Base-by-base conservation (phyloP, 257 asterid species). In the Anisodus tanguticus region DNA sequence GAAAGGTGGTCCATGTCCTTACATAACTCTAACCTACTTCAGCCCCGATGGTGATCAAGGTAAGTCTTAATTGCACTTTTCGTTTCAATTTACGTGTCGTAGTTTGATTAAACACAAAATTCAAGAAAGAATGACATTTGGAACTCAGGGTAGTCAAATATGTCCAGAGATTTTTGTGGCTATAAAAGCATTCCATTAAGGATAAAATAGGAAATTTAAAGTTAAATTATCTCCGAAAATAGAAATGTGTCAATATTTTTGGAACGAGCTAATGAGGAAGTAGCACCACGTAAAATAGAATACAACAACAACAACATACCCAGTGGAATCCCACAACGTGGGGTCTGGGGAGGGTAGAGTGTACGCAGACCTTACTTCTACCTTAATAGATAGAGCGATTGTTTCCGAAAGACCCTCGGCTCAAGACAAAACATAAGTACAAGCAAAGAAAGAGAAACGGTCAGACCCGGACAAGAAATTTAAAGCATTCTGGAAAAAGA, bases 11-110 rank as follows among this genome's bases (percentile, higher is more conserved):
- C n/a, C 55, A 6, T 13, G 37, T 16, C 84, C 85, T 54, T 55
- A 39, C 59, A 76, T 87, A 63, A 71, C 85, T 9, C 63, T 87
- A 41, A 80, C 87, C 15, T 82, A 84, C 49, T 15, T 53, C 51
- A 87, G 89, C 41, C 26, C 58, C 55, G 89, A 84, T 6, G 89
- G 89, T 41, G 89, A 87, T 63, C 82, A 76, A 85, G 89, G 89
- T 87, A 84, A 35, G 62, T 74, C 81, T 22, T 74, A 49, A 55
- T 19, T 49, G 11, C 60, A 47, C 6, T 1, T 49, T 19, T 0
- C 5, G 9, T 63, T 51, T 49, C 15, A 0, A 10, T 49, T 58
- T 84, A 16, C 11, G 2, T 9, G 3, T 26, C 26, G 6, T 43
- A 19, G 74, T 62, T 63, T 39, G 49, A 17, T 31, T 70, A 17